Evolutionary conservation across 345 rosid genomes (phyloP), one percentile per base, ranked within the genome.

Genomic region (Citrus maxima): DNA sequence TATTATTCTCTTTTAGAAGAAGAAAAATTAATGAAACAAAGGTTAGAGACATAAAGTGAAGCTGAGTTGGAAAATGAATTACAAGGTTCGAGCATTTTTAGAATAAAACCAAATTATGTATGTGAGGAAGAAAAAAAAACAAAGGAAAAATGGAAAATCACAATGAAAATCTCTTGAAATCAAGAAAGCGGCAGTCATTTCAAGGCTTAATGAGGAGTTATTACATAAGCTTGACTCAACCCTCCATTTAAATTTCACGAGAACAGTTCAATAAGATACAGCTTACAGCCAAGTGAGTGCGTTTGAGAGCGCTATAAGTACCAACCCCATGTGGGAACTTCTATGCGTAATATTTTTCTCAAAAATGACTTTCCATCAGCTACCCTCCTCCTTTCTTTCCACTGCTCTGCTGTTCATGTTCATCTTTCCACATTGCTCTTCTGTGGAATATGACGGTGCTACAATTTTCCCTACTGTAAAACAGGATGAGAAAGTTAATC

Each of bases 401-500:
- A 24, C 75, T 59, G 67, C 77, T 34, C 69, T 80, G 13, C 38
- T 82, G 67, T 7, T 82, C 54, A n/a, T 72, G 34, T 49, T 70
- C 63, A 60, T 67, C 67, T 30, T 56, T 40, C 46, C 79, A 10
- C 54, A 75, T 35, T 42, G 38, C 61, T 64, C 81, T 21, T 72
- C 76, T 19, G 13, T 34, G n/a, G 69, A 65, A 28, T 16, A 59
- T 10, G 51, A 56, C 3, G 34, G 46, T 13, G 32, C 56, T 10
- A 37, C 28, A 37, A 46, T 32, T 65, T 65, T 65, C 9, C n/a
- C 38, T 67, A 13, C 46, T 4, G 32, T n/a, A 27, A 56, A 38
- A 12, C 19, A 68, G n/a, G 69, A 65, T 13, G 28, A 65, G n/a
- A 84, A 80, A 78, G 89, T 83, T 24, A 51, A 75, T 35, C 16